Percentiles rank a stretch among this genome's conserved stretches.
Conservation (phyloP, 176 grass and related monocot genomes). For the Phoenix roebelenii region DNA sequence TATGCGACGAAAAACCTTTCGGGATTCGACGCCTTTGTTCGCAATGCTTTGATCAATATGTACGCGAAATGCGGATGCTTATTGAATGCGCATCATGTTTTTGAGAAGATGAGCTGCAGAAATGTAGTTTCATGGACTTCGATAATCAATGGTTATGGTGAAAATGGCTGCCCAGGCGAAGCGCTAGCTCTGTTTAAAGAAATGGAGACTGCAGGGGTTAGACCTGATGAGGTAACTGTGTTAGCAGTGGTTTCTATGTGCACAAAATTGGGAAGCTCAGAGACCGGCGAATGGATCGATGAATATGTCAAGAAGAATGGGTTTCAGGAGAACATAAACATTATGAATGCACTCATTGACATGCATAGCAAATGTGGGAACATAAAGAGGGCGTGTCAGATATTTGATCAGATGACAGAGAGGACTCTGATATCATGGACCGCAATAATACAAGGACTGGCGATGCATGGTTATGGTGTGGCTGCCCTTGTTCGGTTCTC, state of each 20-base stretch:
- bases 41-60: conserved; percentile 43
- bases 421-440: conserved; percentile 50
- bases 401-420: conserved; percentile 28
- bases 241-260: conserved; percentile 38
- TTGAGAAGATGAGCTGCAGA: conserved; percentile 11
- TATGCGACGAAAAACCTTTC: conserved; percentile 24
- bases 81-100: conserved; percentile 13
- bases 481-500: conserved; percentile 36
- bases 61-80: conserved; percentile 26
- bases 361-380: conserved; percentile 44
- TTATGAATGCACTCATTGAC: conserved; percentile 42
- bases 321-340: conserved; percentile 15
- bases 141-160: conserved; percentile 42
- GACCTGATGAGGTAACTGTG: conserved; percentile 38
- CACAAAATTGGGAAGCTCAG: conserved; percentile 22
- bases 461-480: conserved; percentile 38
- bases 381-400: conserved; percentile 29
- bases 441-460: conserved; percentile 33
- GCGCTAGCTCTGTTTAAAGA: conserved; percentile 30
- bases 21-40: conserved; percentile 19
- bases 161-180: conserved; percentile 14
- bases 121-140: conserved; percentile 48
- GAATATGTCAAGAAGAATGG: conserved; percentile 1
- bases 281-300: conserved; percentile 30
- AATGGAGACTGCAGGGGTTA: conserved; percentile 26